Evolutionary conservation across 192 early-diverging fungal genomes (phyloP).

Genomic region (Oehlia diaphana): DNA sequence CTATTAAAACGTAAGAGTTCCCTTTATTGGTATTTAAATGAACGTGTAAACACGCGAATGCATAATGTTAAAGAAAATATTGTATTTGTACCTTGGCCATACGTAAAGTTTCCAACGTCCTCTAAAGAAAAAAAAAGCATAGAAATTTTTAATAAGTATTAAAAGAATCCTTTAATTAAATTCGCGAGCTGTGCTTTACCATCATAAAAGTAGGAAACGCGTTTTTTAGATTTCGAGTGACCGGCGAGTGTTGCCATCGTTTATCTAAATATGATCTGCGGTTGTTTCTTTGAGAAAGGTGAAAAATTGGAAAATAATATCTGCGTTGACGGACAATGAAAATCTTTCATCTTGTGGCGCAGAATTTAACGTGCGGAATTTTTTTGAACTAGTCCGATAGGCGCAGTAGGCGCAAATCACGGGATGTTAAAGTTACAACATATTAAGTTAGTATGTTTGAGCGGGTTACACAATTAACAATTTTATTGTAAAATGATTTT

Average conservation of each 20-base stretch:
- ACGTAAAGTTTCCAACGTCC: constrained; percentile 82
- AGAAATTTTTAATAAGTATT: neutral
- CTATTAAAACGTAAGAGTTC: constrained; percentile 15
- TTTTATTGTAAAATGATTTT: too few species aligned
- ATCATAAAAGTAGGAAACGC: constrained; percentile 68
- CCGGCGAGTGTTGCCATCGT: constrained; percentile 4
- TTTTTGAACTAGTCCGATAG: too few species aligned
- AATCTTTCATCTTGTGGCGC: too few species aligned
- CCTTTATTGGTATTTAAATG: neutral
- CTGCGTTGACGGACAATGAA: too few species aligned
- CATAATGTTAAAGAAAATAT: neutral
- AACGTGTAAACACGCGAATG: neutral
- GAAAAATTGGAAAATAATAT: too few species aligned
- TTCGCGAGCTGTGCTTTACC: constrained; percentile 37
- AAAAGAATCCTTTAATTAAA: neutral
- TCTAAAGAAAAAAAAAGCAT: constrained; percentile 29
- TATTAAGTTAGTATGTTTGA: too few species aligned
- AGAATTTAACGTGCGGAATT: too few species aligned
- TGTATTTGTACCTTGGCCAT: constrained; percentile 64
- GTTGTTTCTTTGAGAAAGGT: neutral
- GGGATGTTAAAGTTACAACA: too few species aligned
- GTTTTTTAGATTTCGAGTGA: constrained; percentile 41
- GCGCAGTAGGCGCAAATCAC: too few species aligned
- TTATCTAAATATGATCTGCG: neutral
- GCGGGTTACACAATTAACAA: too few species aligned